A percentile compares a stretch with the other conserved stretches of the same genome.
Evolutionary conservation across 345 rosid species (phyloP).

Genomic region (Gossypium longicalyx): DNA sequence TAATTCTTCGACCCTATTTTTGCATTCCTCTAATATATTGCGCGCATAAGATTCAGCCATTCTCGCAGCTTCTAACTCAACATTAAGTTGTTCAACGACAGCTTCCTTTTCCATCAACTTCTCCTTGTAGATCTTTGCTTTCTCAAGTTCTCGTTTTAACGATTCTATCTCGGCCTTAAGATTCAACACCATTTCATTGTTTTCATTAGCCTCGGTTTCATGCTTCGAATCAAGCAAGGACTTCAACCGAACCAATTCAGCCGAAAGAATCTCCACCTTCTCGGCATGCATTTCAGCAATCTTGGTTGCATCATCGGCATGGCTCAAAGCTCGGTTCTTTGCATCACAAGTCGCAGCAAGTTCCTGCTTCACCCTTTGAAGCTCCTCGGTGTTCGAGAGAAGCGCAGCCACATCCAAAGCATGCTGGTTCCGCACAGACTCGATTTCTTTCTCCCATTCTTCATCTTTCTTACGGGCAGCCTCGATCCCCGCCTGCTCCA

Average conservation of each 20-base stretch:
- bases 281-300: conserved; percentile 73
- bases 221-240: conserved; percentile 67
- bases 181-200: conserved; percentile 39
- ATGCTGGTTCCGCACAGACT: conserved; percentile 64
- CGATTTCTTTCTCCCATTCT: conserved; percentile 76
- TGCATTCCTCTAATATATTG: conserved; percentile 70
- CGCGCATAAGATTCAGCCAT: conserved; percentile 79
- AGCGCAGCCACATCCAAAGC: conserved; percentile 78
- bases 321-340: conserved; percentile 75
- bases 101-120: conserved; percentile 58
- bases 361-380: conserved; percentile 61
- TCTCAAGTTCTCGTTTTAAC: conserved; percentile 58
- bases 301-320: conserved; percentile 88
- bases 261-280: conserved; percentile 71
- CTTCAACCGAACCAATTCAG: conserved; percentile 63
- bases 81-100: conserved; percentile 62
- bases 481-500: conserved; percentile 89
- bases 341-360: conserved; percentile 62
- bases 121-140: conserved; percentile 41
- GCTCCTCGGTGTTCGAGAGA: conserved; percentile 62
- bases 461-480: conserved; percentile 76
- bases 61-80: conserved; percentile 78
- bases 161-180: conserved; percentile 52
- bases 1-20: conserved; percentile 52
- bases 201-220: conserved; percentile 47